A percentile compares a stretch with the other conserved stretches of the same genome.
Conservation (phyloP, 371 early-diverging fungal species). For the Umbelopsis sp. region DNA sequence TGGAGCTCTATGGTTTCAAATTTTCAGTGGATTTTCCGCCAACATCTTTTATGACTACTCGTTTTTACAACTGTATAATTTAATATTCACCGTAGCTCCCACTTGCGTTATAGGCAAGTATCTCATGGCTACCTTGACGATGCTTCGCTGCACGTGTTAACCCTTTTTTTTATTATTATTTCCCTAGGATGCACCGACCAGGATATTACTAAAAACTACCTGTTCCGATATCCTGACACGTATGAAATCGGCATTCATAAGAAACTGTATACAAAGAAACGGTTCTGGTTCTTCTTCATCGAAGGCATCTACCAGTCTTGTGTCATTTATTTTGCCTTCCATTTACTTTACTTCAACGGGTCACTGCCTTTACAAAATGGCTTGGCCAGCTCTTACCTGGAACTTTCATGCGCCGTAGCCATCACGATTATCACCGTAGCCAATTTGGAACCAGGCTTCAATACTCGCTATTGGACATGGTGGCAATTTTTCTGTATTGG, state of each 20-base stretch:
- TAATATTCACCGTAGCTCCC: conserved; percentile 79
- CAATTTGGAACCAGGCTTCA: conserved; percentile 73
- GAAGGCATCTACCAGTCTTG: conserved; percentile 78
- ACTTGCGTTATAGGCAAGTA: conserved; percentile 35
- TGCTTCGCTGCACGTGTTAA: background rate
- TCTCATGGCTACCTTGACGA: background rate
- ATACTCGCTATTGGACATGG: conserved; percentile 81
- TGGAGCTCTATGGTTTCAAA: conserved; percentile 82
- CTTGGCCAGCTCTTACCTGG: conserved; percentile 39
- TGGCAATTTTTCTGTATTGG: conserved; percentile 54
- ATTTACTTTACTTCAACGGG: conserved; percentile 53
- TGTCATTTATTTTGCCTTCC: conserved; percentile 65
- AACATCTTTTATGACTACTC: conserved; percentile 88
- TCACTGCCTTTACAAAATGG: conserved; percentile 19
- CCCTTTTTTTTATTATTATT: background rate
- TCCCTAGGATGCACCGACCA: conserved; percentile 62
- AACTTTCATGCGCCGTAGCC: conserved; percentile 66
- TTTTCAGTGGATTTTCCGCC: conserved; percentile 82
- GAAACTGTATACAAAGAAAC: conserved; percentile 57
- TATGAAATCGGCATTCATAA: conserved; percentile 70
- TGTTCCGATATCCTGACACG: conserved; percentile 65
- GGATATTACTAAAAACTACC: conserved; percentile 57
- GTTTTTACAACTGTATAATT: conserved; percentile 79
- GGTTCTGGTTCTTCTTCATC: conserved; percentile 68
- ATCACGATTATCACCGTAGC: conserved; percentile 67